A percentile compares a stretch with the other conserved stretches of the same genome.
Evolutionary conservation across 768 basidiomycete species (phyloP).

Genomic region (Russula lepida): DNA sequence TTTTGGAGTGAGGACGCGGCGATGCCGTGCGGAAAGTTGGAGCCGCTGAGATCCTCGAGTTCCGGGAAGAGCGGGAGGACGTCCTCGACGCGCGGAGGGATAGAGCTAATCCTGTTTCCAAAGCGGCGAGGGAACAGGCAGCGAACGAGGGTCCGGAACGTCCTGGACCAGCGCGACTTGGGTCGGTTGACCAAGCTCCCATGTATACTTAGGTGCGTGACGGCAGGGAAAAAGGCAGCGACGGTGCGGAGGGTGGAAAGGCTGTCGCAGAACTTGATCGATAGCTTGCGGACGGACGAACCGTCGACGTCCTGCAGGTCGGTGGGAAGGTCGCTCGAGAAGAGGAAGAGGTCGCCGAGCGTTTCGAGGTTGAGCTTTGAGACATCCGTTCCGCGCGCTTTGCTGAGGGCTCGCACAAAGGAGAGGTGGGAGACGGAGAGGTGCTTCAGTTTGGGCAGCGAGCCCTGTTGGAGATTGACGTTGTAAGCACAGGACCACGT

Average conservation of each 20-base stretch:
- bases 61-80: constrained; percentile 18
- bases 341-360: constrained; percentile 17
- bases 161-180: constrained; percentile 8
- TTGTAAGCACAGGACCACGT: constrained; percentile 16
- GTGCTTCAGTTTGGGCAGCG: constrained; percentile 12
- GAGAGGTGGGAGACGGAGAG: constrained; percentile 17
- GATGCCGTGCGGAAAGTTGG: constrained; percentile 12
- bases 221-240: constrained; percentile 13
- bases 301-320: constrained; percentile 14
- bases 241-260: constrained; percentile 15
- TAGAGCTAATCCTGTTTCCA: constrained; percentile 10
- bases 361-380: constrained; percentile 9
- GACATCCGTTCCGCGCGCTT: neutral
- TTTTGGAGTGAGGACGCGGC: constrained; percentile 13
- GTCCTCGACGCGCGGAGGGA: constrained; percentile 14
- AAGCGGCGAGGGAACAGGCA: constrained; percentile 8
- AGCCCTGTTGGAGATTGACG: neutral
- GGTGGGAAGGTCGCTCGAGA: constrained; percentile 14
- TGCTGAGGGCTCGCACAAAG: constrained; percentile 16
- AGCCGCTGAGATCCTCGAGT: constrained; percentile 16
- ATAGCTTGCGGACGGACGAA: constrained; percentile 7
- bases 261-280: constrained; percentile 18
- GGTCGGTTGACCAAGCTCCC: constrained; percentile 13
- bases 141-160: constrained; percentile 2
- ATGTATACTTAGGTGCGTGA: constrained; percentile 15